Percentiles rank a stretch among this genome's conserved stretches.
Conservation (phyloP, 805 yeast genomes). For the Ogataea trehaloabstinens region DNA sequence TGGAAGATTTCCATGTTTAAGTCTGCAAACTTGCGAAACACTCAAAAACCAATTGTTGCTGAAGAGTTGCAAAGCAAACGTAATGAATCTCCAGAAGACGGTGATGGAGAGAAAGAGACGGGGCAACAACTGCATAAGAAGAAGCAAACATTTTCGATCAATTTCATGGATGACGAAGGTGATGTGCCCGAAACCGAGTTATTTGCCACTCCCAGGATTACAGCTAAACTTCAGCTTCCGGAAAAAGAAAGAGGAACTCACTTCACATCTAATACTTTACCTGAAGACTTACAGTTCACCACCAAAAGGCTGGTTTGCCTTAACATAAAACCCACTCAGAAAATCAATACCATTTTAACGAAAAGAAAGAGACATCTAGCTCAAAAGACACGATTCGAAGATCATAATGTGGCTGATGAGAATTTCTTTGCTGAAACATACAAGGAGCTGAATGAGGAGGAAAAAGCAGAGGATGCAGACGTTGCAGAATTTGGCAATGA, state of each 20-base stretch:
- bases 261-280: conserved; percentile 34
- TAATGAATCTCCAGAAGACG: background rate
- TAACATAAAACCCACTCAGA: conserved; percentile 42
- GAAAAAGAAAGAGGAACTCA: conserved; percentile 24
- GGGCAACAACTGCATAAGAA: conserved; percentile 9
- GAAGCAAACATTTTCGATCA: conserved; percentile 18
- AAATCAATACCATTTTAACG: conserved; percentile 27
- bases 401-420: conserved; percentile 45
- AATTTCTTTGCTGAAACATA: conserved; percentile 50
- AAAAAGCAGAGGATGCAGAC: background rate
- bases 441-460: conserved; percentile 29
- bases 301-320: conserved; percentile 46
- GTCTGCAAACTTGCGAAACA: conserved; percentile 8
- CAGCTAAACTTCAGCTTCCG: conserved; percentile 23
- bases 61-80: background rate
- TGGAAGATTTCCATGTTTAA: conserved; percentile 69
- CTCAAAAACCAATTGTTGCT: conserved; percentile 1
- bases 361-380: conserved; percentile 20
- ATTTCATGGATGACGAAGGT: conserved; percentile 28
- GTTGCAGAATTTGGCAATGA: conserved; percentile 7
- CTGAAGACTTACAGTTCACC: conserved; percentile 50
- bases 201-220: conserved; percentile 24
- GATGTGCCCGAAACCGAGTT: conserved; percentile 24
- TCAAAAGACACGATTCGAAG: conserved; percentile 19
- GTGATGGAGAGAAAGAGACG: conserved; percentile 3